Base-by-base conservation (phyloP, 176 grass and related monocot genomes). In the Neostapfia colusana region DNA sequence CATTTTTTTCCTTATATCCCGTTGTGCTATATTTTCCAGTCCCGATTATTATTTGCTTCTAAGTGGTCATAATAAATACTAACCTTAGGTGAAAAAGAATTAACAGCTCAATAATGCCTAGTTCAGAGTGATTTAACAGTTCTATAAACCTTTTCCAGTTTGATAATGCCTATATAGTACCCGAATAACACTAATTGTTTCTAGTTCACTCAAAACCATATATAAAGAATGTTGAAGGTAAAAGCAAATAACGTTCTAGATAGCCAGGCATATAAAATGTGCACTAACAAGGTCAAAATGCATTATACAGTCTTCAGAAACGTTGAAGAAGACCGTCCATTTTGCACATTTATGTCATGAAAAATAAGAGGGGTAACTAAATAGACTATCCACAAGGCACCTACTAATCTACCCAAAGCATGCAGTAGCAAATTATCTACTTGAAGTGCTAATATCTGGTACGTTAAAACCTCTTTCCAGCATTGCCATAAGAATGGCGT, bases 401-500 rank as follows among this genome's bases (percentile, higher is more conserved):
- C 53, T 58, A 20, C 18, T 39, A 39, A n/a, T n/a, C n/a, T n/a
- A n/a, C n/a, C n/a, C n/a, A 7, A 39, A 39, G 38, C 38, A 39
- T 39, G 38, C 5, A 39, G 6, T 39, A 20, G 7, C 1, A 11
- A n/a, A 35, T 36, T 18, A 17, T 49, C 4, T 9, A 59, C 20
- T 38, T 11, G 1, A 65, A 10, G 6, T 24, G 35, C n/a, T 69
- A 25, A 31, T 23, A 40, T 64, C 16, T 4, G 0, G 4, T n/a
- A 38, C 16, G 31, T 17, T 11, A 21, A 26, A 26, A 67, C 48
- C 3, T 28, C 0, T 61, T 55, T 75, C 28, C 76, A 88, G 86
- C 85, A 87, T 35, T 87, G 85, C 62, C 85, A 87, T 36, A 67
- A 53, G 18, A 16, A 83, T 2, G 88, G 93, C 8, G 93, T 97